phyloP scores from a whole-genome alignment of 345 rosid genomes.

The Pelargonium nanum region DNA sequence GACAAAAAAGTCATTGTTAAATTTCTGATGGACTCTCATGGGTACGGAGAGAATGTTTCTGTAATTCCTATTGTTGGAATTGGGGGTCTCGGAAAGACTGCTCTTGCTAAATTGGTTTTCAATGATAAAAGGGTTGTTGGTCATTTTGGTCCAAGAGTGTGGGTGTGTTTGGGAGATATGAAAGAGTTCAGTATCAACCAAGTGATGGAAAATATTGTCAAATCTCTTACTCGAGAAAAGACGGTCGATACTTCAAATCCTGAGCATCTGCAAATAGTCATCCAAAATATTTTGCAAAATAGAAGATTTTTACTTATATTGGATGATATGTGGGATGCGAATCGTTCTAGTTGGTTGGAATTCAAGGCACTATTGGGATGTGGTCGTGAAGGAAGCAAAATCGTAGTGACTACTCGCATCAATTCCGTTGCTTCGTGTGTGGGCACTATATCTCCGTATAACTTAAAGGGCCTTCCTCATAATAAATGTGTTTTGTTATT shows the following conservation, averaged over 20 bases:
- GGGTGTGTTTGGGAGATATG: slow-evolving; percentile 6
- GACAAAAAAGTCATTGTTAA: slow-evolving; percentile 8
- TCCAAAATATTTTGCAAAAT: no score
- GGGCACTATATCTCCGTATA: no score
- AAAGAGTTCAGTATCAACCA: neutral
- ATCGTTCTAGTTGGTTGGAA: no score
- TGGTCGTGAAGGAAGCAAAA: no score
- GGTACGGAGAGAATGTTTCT: neutral
- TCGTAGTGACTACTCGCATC: no score
- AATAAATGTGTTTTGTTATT: no score
- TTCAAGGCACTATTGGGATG: no score
- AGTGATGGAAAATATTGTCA: neutral
- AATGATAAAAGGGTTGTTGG: slow-evolving; percentile 4
- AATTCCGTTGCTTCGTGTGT: no score
- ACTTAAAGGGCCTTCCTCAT: no score
- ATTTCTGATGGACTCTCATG: neutral
- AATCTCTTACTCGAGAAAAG: neutral
- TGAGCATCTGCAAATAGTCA: no score
- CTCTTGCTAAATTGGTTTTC: slow-evolving; percentile 18
- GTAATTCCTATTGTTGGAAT: slow-evolving; percentile 19
- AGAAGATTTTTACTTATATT: no score
- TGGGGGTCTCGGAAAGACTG: slow-evolving; percentile 18
- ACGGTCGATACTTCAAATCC: neutral
- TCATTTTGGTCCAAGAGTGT: slow-evolving; percentile 10
- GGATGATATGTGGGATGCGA: neutral